Percentiles rank a stretch among this genome's conserved stretches.
These are phyloP conservation scores for Boletus reticulatus DNA, from an alignment of 768 basidiomycete genomes.

Conservation along the genomic window DNA sequence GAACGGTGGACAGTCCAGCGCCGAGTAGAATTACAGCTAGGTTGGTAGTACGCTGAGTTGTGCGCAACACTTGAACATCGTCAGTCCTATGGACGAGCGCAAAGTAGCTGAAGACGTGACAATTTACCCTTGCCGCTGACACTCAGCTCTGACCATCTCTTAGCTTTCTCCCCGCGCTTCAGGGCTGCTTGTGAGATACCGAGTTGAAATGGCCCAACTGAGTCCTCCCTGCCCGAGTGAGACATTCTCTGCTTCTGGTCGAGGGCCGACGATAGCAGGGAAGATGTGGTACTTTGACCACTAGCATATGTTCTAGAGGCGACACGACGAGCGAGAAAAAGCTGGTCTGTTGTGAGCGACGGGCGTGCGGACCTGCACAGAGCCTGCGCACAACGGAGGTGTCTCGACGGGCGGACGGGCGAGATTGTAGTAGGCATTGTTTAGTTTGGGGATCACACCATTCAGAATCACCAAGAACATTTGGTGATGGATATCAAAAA, in stretches of 20 bases:
- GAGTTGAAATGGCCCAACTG: conserved; percentile 76
- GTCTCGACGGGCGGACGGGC: conserved; percentile 6
- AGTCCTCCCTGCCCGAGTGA: conserved; percentile 46
- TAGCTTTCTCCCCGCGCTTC: conserved; percentile 51
- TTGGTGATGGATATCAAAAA: neutral
- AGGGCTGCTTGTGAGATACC: conserved; percentile 60
- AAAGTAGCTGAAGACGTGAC: conserved; percentile 8
- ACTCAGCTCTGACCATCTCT: conserved; percentile 80
- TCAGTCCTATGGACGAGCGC: neutral
- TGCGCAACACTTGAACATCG: conserved; percentile 18
- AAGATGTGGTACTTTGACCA: conserved; percentile 44
- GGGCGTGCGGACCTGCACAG: neutral
- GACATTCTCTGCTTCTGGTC: conserved; percentile 50
- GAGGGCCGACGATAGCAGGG: conserved; percentile 61
- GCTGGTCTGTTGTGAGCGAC: neutral
- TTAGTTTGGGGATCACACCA: conserved; percentile 9
- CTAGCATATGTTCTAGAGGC: conserved; percentile 44
- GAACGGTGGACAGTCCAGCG: conserved; percentile 74
- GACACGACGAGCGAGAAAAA: neutral
- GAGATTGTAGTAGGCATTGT: conserved; percentile 10
- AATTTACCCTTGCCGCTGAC: conserved; percentile 69
- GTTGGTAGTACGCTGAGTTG: conserved; percentile 52
- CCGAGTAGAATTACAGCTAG: conserved; percentile 63
- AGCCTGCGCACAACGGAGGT: conserved; percentile 2
- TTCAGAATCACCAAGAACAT: neutral